These are phyloP conservation scores for Aspergillus transmontanensis DNA, from an alignment of 2,329 filamentous ascomycete genomes.

Conservation along the genomic window DNA sequence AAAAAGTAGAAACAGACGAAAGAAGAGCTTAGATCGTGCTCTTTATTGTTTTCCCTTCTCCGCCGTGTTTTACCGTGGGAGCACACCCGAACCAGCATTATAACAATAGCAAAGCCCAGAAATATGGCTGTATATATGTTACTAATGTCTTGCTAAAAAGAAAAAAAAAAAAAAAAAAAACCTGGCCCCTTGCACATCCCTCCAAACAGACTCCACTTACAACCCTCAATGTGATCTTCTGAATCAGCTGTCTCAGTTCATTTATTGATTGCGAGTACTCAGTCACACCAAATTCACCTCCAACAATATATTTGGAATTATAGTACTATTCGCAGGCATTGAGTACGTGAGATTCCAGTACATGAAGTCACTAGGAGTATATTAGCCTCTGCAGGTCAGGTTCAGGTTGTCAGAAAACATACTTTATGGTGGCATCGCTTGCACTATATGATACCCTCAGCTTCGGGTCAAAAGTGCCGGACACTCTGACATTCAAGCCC, in stretches of 20 bases:
- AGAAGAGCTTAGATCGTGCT: not conserved
- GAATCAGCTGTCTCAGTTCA: not conserved
- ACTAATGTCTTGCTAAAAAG: not conserved
- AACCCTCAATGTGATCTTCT: not conserved
- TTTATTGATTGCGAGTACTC: not conserved
- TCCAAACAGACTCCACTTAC: not conserved
- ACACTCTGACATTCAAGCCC: not conserved
- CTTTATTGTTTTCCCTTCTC: too few species aligned
- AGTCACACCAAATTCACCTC: not conserved
- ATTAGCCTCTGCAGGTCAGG: not conserved
- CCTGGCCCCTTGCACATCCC: not conserved
- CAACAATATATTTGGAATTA: not conserved
- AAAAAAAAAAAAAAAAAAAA: too few species aligned
- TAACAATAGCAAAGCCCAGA: too few species aligned
- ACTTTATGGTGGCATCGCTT: conserved; percentile 7
- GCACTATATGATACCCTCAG: conserved; percentile 7
- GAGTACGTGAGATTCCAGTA: conserved; percentile 6
- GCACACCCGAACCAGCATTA: too few species aligned
- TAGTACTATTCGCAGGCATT: not conserved
- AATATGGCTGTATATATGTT: too few species aligned
- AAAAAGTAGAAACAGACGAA: not conserved
- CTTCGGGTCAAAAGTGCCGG: not conserved
- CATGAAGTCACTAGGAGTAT: conserved; percentile 5
- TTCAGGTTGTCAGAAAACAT: not conserved
- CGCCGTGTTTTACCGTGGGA: too few species aligned